A percentile compares a stretch with the other conserved stretches of the same genome.
These are phyloP conservation scores for Melampsora americana DNA, from an alignment of 1,284 basidiomycete species.

Conservation along the genomic window DNA sequence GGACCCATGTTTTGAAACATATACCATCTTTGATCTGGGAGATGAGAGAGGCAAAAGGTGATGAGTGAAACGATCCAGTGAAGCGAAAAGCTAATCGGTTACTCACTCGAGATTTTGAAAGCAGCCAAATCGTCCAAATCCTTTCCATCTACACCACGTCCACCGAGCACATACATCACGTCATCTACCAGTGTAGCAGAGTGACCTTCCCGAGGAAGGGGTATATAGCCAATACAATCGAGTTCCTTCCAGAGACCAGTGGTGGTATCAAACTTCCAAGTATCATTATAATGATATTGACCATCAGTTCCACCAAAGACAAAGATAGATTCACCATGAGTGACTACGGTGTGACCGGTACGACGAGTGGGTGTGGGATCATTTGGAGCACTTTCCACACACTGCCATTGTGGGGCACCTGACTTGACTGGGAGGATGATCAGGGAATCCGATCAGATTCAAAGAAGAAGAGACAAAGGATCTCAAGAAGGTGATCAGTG, in stretches of 20 bases:
- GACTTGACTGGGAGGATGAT: constrained; percentile 57
- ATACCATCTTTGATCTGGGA: constrained; percentile 74
- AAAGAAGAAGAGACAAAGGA: background rate
- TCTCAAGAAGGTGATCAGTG: background rate
- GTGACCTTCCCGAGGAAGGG: constrained; percentile 92
- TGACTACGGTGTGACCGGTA: constrained; percentile 88
- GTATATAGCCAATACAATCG: constrained; percentile 95
- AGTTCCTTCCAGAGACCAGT: constrained; percentile 86
- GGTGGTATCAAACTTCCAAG: constrained; percentile 87
- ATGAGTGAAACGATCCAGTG: background rate
- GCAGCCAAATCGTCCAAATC: constrained; percentile 92
- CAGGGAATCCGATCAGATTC: constrained; percentile 16
- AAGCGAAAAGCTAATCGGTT: constrained; percentile 15
- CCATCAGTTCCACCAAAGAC: constrained; percentile 98
- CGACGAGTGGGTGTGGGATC: constrained; percentile 84
- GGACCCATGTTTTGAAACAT: constrained; percentile 99
- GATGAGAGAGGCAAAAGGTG: constrained; percentile 49
- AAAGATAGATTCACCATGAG: constrained; percentile 78
- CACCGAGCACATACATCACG: constrained; percentile 97
- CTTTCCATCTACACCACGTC: constrained; percentile 92
- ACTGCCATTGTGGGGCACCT: constrained; percentile 51
- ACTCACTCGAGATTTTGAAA: constrained; percentile 90
- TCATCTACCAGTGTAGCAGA: constrained; percentile 95
- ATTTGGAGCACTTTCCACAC: constrained; percentile 57
- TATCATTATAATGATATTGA: constrained; percentile 98